Percentiles rank a stretch among this genome's conserved stretches.
These are phyloP conservation scores for Ganoderma resinaceum DNA, from an alignment of 1,284 basidiomycete species.

Conservation along the genomic window DNA sequence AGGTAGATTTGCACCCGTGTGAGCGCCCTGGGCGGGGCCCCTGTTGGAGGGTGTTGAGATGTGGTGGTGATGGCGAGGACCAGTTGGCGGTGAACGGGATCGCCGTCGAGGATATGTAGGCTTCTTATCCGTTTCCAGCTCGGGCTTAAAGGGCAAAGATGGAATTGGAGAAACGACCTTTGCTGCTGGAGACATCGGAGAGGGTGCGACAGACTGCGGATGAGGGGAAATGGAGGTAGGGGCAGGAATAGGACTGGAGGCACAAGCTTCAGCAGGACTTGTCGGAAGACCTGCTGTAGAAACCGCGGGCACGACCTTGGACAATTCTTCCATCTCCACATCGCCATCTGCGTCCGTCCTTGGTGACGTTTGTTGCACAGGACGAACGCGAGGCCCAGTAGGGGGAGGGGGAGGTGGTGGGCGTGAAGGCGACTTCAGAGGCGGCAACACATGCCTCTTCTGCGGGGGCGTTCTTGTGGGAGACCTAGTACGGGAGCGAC, in stretches of 20 bases:
- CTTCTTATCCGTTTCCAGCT: conserved; percentile 17
- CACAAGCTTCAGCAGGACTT: background rate
- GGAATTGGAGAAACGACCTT: conserved; percentile 7
- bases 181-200: conserved; percentile 8
- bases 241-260: background rate
- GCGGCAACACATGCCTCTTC: conserved; percentile 25
- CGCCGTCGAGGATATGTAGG: conserved; percentile 19
- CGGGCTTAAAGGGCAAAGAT: conserved; percentile 20
- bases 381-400: conserved; percentile 11
- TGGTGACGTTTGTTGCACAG: background rate
- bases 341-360: conserved; percentile 29
- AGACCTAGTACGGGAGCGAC: conserved; percentile 28
- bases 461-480: conserved; percentile 28
- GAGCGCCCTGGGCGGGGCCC: conserved; percentile 29
- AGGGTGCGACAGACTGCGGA: background rate
- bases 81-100: conserved; percentile 32
- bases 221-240: conserved; percentile 17
- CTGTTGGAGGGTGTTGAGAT: conserved; percentile 28
- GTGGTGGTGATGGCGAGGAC: conserved; percentile 27
- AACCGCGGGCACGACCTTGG: background rate
- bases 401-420: conserved; percentile 23
- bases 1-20: conserved; percentile 25
- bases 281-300: background rate
- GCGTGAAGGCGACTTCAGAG: conserved; percentile 21
- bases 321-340: conserved; percentile 28